Percentiles rank a stretch among this genome's conserved stretches.
These are phyloP conservation scores for Petasospora fabianii DNA, from an alignment of 1,139 yeast species.

Conservation along the genomic window DNA sequence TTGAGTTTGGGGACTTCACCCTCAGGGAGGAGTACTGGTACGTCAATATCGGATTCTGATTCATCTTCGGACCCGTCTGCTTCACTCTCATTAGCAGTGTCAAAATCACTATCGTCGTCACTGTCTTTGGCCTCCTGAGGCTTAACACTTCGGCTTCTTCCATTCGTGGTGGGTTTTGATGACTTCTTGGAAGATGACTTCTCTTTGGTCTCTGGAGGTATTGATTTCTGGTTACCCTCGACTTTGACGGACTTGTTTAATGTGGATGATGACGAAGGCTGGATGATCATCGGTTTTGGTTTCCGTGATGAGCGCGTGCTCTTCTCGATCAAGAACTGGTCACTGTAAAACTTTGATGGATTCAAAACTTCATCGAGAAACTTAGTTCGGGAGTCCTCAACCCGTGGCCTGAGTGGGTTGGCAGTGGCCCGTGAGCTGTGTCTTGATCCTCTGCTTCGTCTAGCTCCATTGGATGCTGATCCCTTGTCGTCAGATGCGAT, in stretches of 20 bases:
- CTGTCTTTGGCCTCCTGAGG: slow-evolving; percentile 1
- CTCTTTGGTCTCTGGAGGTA: no score
- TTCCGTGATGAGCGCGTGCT: slow-evolving; percentile 1
- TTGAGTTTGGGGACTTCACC: slow-evolving; percentile 35
- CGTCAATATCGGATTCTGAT: slow-evolving; percentile 21
- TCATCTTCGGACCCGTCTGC: slow-evolving; percentile 21
- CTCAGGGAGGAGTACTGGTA: slow-evolving; percentile 12
- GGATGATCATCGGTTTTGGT: neutral
- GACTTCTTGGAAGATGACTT: no score
- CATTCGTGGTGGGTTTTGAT: neutral
- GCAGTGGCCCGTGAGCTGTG: slow-evolving; percentile 22
- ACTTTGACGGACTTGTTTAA: no score
- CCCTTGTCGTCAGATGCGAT: neutral
- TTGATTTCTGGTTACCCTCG: no score
- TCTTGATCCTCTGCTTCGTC: slow-evolving; percentile 27
- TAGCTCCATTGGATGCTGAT: slow-evolving; percentile 1
- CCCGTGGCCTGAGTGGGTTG: slow-evolving; percentile 26
- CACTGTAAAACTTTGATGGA: slow-evolving; percentile 22
- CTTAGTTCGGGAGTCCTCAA: slow-evolving; percentile 22
- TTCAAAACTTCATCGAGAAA: slow-evolving; percentile 17
- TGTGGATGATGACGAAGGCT: slow-evolving; percentile 1
- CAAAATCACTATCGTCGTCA: no score
- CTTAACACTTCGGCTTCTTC: slow-evolving; percentile 5
- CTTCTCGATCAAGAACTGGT: slow-evolving; percentile 15
- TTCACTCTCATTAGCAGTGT: slow-evolving; percentile 9